These are phyloP conservation scores for Blastocystis sp. DNA, from an alignment of 352 stramenopile species.

Conservation along the genomic window DNA sequence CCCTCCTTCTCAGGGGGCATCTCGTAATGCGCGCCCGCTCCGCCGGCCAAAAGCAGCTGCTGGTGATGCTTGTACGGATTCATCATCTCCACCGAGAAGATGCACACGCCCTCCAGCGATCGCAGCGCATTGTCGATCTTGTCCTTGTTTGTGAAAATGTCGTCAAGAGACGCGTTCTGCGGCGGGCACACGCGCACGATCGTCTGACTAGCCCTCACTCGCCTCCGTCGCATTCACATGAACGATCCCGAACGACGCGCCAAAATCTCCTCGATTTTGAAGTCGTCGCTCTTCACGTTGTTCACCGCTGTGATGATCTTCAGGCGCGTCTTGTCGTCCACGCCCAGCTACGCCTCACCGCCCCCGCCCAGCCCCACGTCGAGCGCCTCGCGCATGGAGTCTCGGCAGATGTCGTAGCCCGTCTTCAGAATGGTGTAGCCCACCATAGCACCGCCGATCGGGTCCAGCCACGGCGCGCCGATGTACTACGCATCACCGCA, in stretches of 20 bases:
- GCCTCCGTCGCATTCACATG: neutral
- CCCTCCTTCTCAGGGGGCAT: neutral
- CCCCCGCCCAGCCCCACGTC: neutral
- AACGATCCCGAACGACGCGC: constrained; percentile 45
- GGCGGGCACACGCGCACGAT: constrained; percentile 46
- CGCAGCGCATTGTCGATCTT: constrained; percentile 46
- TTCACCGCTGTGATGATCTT: constrained; percentile 56
- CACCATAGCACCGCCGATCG: constrained; percentile 47
- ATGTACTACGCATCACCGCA: constrained; percentile 19
- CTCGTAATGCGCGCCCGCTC: neutral
- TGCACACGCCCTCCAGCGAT: constrained; percentile 39
- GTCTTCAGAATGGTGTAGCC: constrained; percentile 60
- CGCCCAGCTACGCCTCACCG: constrained; percentile 8
- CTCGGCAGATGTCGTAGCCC: constrained; percentile 47
- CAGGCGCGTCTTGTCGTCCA: constrained; percentile 54
- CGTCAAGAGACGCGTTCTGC: constrained; percentile 42
- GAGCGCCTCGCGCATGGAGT: constrained; percentile 22
- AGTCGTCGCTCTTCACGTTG: constrained; percentile 57
- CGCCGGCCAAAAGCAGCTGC: constrained; percentile 28
- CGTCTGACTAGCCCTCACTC: neutral
- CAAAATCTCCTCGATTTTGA: constrained; percentile 37
- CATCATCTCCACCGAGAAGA: constrained; percentile 57
- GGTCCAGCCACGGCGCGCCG: constrained; percentile 35
- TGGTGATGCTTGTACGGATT: constrained; percentile 51
- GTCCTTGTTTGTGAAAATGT: constrained; percentile 56